Evolutionary conservation across 169 alveolate species (phyloP), one percentile per base, ranked within the genome.

Genomic region (Plasmodium vivax): DNA sequence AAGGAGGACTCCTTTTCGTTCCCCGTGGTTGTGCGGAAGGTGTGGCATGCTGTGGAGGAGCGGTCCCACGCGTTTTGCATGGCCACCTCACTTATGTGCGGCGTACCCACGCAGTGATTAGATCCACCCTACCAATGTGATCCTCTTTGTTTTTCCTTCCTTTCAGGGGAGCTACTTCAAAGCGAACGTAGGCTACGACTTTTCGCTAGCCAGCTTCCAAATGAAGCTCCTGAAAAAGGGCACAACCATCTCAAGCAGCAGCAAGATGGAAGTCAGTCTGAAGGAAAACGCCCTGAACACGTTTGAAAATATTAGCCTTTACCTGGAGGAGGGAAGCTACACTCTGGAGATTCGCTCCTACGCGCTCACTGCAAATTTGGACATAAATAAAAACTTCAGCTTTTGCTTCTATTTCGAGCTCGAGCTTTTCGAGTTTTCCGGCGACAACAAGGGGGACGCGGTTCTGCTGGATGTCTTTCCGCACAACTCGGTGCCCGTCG

Each of bases 261-360:
- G 45, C 71, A 87, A 77, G 45, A 32, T 75, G 56, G 38, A 45
- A 77, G 87, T 56, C 38, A 87, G 56, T 19, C 43, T 87, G 80
- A 38, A 87, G 32, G 72, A 85, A 19, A 36, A 54, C 23, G 45
- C 32, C 32, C 34, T 87, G 19, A 87, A 87, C 71, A 77, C 68
- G n/a, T 87, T 87, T 87, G 93, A 87, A 30, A 87, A 77, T 51
- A 56, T 87, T 75, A 87, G 93, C 32, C 38, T 87, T 19, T 87
- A 56, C 62, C 56, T 87, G 51, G 93, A 87, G 51, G 54, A 87
- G 56, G 93, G 93, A 77, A 71, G 30, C 14, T 87, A 87, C 82
- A 32, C 43, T 54, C 43, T 87, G 30, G 73, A 87, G 43, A 87
- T 87, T 54, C 27, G 3, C 34, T 19, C 79, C 10, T 54, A 75